Base-by-base conservation (phyloP, 768 basidiomycete genomes). In the Kwoniella mangroviensis region DNA sequence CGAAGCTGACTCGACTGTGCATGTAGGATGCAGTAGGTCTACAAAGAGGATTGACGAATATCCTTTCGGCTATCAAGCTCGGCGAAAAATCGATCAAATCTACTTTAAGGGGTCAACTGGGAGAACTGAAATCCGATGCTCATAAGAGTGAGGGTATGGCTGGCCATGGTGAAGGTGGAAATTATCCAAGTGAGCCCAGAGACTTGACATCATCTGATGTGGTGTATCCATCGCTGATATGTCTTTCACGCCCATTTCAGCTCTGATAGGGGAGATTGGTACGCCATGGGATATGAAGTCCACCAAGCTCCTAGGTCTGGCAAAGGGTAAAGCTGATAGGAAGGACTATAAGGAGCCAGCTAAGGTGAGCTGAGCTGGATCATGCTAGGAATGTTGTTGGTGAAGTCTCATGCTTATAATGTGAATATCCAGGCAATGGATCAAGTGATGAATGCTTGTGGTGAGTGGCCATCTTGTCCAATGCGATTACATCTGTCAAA, bases 211-310 rank as follows among this genome's bases (percentile, higher is more conserved):
- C n/a, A n/a, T n/a, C n/a, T n/a, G n/a, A n/a, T n/a, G n/a, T n/a
- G n/a, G n/a, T n/a, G n/a, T n/a, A n/a, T n/a, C n/a, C n/a, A n/a
- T n/a, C n/a, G n/a, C n/a, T n/a, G n/a, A n/a, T n/a, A n/a, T n/a
- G n/a, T n/a, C n/a, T n/a, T n/a, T n/a, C n/a, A n/a, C n/a, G 42
- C 55, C 22, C 4, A 2, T 22, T 34, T 28, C 60, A 72, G 94
- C 79, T 22, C 41, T 83, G 52, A 79, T 83, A 57, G 82, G 81
- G 0, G 82, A 82, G 64, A 72, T 81, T 22, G 96, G 96, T 15
- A 92, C 89, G 1, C 96, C 96, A 2, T 93, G 90, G 79, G 95
- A 99, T 81, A 90, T 99, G 91, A 95, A 98, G 81, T 91, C 92
- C 81, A 85, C 86, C 53, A 68, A 68, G 52, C 85, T 92, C 24